These are phyloP conservation scores for Magnaporthales sp. DNA, from an alignment of 2,329 filamentous ascomycete genomes.

Conservation along the genomic window DNA sequence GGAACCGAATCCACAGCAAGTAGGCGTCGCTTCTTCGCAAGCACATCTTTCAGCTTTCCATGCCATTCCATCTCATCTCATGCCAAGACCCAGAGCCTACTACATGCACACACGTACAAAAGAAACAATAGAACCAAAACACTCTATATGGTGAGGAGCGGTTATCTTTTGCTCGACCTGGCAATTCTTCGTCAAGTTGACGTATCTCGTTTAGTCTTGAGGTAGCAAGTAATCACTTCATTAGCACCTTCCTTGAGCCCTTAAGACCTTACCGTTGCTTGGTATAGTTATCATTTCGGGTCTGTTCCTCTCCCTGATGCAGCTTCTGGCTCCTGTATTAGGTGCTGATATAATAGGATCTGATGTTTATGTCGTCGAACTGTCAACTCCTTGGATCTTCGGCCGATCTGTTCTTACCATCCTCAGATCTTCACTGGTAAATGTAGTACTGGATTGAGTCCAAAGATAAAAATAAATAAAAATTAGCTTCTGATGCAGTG, in stretches of 20 bases:
- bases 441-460: background rate
- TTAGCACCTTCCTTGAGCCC: too few species aligned
- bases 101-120: background rate
- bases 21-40: background rate
- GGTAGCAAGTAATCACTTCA: too few species aligned
- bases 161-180: background rate
- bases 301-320: too few species aligned
- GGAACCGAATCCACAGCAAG: background rate
- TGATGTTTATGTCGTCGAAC: background rate
- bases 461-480: too few species aligned
- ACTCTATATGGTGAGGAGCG: background rate
- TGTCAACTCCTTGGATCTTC: background rate
- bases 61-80: background rate
- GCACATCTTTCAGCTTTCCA: background rate
- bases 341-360: too few species aligned
- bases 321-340: too few species aligned
- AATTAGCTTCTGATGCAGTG: background rate
- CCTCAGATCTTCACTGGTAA: background rate
- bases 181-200: background rate
- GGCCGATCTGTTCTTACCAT: background rate
- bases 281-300: too few species aligned
- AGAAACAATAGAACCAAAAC: background rate
- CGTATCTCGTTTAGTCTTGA: background rate
- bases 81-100: background rate
- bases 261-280: too few species aligned